Evolutionary conservation across 768 basidiomycete genomes (phyloP).

Genomic region (Termitomyces sp.): DNA sequence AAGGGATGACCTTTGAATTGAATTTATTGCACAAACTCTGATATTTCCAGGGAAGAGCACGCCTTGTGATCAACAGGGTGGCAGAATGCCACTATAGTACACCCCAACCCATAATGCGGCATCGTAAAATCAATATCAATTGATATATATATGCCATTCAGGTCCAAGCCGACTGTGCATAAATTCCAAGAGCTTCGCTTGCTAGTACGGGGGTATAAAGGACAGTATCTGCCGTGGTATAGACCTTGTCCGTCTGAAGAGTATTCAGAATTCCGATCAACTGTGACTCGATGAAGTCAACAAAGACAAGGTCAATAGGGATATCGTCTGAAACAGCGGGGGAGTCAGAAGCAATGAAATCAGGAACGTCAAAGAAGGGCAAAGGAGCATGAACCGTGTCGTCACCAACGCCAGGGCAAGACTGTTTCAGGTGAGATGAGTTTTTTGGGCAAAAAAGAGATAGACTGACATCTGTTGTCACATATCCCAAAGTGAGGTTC

Average conservation of each 20-base stretch:
- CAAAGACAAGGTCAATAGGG: constrained; percentile 69
- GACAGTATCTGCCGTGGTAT: constrained; percentile 45
- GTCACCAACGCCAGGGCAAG: constrained; percentile 73
- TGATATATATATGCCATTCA: constrained; percentile 9
- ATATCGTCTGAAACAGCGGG: constrained; percentile 45
- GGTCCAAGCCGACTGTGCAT: constrained; percentile 48
- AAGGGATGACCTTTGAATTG: too few relatives aligned
- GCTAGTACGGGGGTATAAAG: constrained; percentile 36
- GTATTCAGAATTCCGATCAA: constrained; percentile 51
- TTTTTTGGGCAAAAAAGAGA: neutral
- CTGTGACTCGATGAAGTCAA: constrained; percentile 57
- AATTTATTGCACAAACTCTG: too few relatives aligned
- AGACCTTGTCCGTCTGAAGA: constrained; percentile 46
- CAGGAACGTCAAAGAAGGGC: constrained; percentile 47
- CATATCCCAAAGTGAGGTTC: constrained; percentile 69
- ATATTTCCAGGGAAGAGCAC: too few relatives aligned
- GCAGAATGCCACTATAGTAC: neutral
- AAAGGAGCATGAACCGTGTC: constrained; percentile 62
- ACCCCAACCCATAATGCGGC: neutral
- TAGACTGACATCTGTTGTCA: constrained; percentile 34
- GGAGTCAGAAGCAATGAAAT: constrained; percentile 53
- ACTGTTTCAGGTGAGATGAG: constrained; percentile 23
- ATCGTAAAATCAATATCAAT: neutral
- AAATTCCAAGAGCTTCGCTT: constrained; percentile 47
- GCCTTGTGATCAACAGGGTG: neutral